Evolutionary conservation across 805 yeast species (phyloP), one percentile per base, ranked within the genome.

Genomic region (Pichia manshurica): DNA sequence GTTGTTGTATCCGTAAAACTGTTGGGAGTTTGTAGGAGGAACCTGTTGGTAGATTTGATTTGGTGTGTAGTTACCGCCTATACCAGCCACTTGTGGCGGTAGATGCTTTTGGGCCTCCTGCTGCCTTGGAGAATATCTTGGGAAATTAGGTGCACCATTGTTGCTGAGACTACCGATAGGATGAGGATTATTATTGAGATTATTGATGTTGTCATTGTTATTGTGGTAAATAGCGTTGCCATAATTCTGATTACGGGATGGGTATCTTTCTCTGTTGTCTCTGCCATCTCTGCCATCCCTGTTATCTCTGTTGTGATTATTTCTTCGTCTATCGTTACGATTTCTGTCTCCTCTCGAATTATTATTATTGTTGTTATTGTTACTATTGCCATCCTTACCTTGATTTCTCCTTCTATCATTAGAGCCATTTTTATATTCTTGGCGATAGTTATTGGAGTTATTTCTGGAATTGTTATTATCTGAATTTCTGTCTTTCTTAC

Each of bases 401-500:
- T 47, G 41, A 22, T 34, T 32, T 10, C 37, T 41, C 10, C 17
- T 41, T 39, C 43, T 47, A 10, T 46, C 49, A 20, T 19, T 31
- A 7, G 29, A 25, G 17, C 16, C 39, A 25, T 4, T 45, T 33
- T 21, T 51, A n/a, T 29, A 12, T 8, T 22, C 31, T 16, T 9
- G 20, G 6, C 31, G 8, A 29, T 29, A 16, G 10, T 12, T 15
- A 19, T 15, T n/a, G 12, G 29, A 16, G 17, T 39, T 19, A 21
- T 40, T 40, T 22, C 42, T 37, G 20, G n/a, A 25, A 25, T 25
- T 32, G 19, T 32, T 15, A 33, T 3, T 32, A 35, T 15, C 45
- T n/a, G 42, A 22, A 25, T 16, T 33, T 38, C 15, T 15, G 22
- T 52, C 56, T 33, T 58, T 60, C 49, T 71, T 76, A 4, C 74